Percentiles rank a stretch among this genome's conserved stretches.
Evolutionary conservation across 2,329 filamentous ascomycete species (phyloP).

Genomic region (Cladosporium sp.): DNA sequence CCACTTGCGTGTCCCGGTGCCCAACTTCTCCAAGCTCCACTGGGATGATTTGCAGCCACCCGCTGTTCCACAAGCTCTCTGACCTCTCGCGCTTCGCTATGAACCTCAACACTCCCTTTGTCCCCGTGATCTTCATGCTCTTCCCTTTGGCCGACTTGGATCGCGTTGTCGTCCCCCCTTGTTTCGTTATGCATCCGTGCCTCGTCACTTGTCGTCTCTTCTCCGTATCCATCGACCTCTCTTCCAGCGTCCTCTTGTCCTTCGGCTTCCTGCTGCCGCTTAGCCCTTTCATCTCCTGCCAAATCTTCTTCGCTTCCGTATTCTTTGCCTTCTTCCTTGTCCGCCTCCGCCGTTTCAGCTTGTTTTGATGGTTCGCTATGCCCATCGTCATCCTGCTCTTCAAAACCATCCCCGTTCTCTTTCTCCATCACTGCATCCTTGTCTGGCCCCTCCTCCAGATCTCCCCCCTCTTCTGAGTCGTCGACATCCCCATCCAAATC

Average conservation of each 20-base stretch:
- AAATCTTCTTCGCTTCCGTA: background rate
- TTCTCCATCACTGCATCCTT: background rate
- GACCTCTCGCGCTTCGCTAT: background rate
- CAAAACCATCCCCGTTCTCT: background rate
- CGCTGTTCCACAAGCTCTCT: background rate
- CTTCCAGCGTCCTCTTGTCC: background rate
- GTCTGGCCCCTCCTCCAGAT: background rate
- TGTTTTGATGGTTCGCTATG: background rate
- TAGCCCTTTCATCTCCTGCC: background rate
- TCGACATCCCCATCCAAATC: background rate
- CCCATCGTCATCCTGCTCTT: background rate
- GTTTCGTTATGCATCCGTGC: background rate
- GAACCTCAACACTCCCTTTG: background rate
- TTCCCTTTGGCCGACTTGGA: background rate
- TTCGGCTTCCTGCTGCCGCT: background rate
- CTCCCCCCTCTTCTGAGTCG: background rate
- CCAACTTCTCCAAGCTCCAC: too few relatives aligned
- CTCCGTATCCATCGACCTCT: background rate
- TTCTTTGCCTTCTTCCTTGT: background rate
- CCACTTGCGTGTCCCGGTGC: too few relatives aligned
- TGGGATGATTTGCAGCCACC: background rate
- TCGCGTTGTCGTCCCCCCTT: background rate
- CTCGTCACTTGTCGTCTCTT: background rate
- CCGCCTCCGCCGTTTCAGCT: background rate
- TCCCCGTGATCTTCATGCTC: background rate